phyloP scores from a whole-genome alignment of 140 eudicot genomes.

The Bidens hawaiensis region DNA sequence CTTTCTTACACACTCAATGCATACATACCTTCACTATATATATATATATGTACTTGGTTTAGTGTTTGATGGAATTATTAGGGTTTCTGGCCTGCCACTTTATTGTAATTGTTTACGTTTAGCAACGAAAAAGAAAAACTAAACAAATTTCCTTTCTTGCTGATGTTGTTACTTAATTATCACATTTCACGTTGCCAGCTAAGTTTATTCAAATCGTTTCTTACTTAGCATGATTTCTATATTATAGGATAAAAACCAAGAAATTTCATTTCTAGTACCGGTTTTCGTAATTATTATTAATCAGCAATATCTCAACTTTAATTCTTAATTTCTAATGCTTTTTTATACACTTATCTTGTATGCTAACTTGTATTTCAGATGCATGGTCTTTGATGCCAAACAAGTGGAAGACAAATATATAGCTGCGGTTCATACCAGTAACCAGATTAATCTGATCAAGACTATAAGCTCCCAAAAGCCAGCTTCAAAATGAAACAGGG shows the following conservation, averaged over 20 bases:
- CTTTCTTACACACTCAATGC: constrained; percentile 5
- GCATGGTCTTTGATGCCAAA: constrained; percentile 65
- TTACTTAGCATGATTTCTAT: neutral
- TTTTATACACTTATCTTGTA: neutral
- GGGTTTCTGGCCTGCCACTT: no score
- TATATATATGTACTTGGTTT: neutral
- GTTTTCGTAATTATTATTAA: neutral
- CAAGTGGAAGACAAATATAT: constrained; percentile 58
- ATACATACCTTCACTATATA: neutral
- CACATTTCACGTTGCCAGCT: neutral
- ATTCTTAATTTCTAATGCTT: neutral
- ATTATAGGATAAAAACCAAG: neutral
- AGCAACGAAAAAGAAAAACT: neutral
- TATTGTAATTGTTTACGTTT: no score
- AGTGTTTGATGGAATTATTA: neutral
- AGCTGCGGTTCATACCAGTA: constrained; percentile 66
- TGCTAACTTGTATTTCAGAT: constrained; percentile 40
- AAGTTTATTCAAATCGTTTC: neutral
- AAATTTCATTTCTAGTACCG: neutral
- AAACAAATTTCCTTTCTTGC: neutral
- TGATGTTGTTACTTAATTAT: neutral
- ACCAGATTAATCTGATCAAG: constrained; percentile 65
- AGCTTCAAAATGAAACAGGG: constrained; percentile 39
- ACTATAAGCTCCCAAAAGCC: constrained; percentile 56
- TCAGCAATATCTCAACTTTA: neutral